Base-by-base conservation (phyloP, 164 flowering plant genomes). In the Stephania yunnanensis region DNA sequence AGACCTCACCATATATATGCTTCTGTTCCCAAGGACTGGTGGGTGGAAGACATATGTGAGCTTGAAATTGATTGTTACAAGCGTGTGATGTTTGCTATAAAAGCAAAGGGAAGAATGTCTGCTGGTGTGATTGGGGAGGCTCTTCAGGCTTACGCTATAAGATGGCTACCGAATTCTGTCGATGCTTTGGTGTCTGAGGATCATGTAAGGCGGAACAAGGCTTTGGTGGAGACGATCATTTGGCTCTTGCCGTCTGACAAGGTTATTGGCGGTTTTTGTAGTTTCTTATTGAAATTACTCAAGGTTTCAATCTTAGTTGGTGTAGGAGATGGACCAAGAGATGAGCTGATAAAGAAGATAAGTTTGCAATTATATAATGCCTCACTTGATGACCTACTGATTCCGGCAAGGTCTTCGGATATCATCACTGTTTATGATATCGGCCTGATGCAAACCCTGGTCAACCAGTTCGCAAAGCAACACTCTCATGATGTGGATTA, bases 21-120 rank as follows among this genome's bases (percentile, higher is more conserved):
- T 10, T 73, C 83, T 36, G 92, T 89, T 75, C 97, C 98, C 15
- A 89, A 80, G 77, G 98, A 92, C 79, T 94, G 97, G 97, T 94
- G 98, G 98, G 85, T 91, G 66, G 97, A 94, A 83, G 98, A 92
- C 81, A 83, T 92, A 77, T 91, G 94, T 76, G 98, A 90, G 80
- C 84, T 94, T 55, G 98, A 94, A 19, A 86, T 91, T 78, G 94
- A 90, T 71, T 85, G 89, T 7, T 94, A 88, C 83, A 89, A 85
- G 81, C 84, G 90, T 53, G 89, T 94, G 22, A 88, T 94, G 87
- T 76, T 88, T 74, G 83, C 92, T 42, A 81, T 94, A 58, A 92
- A 90, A 74, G 90, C 93, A 4, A 92, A 89, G 68, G 97, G 97
- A 50, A 82, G 98, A 82, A 89, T 94, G 92, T 87, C 87, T 42